Evolutionary conservation across 805 yeast species (phyloP).

Genomic region (Saccharomyces kudriavzevii): DNA sequence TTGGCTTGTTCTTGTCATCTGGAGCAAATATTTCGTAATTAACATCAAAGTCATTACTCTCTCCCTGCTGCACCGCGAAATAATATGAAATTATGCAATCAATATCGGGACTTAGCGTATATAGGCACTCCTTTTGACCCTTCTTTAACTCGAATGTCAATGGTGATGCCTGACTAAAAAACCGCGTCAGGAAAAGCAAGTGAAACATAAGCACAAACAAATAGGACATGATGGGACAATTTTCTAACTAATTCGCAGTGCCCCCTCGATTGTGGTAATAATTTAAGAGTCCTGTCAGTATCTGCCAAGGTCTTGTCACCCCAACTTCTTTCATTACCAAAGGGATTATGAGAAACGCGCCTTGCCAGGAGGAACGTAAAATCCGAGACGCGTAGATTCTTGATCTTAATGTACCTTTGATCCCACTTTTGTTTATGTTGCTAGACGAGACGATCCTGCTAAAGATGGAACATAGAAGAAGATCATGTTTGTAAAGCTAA

Average conservation of each 20-base stretch:
- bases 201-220: background rate
- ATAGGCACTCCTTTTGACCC: slow-evolving; percentile 22
- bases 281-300: background rate
- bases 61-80: slow-evolving; percentile 27
- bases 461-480: background rate
- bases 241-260: background rate
- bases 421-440: background rate
- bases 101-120: slow-evolving; percentile 40
- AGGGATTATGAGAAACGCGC: background rate
- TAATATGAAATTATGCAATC: slow-evolving; percentile 46
- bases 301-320: background rate
- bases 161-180: slow-evolving; percentile 14
- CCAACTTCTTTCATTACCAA: background rate
- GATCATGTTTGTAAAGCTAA: background rate
- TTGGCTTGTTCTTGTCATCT: slow-evolving; percentile 20
- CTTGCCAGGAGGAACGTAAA: background rate
- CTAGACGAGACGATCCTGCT: background rate
- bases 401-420: no score
- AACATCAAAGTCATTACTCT: slow-evolving; percentile 15
- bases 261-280: background rate
- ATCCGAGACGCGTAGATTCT: background rate
- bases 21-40: slow-evolving; percentile 32
- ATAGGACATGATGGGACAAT: background rate
- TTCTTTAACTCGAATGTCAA: slow-evolving; percentile 22
- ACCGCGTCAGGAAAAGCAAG: background rate